Evolutionary conservation across 805 yeast genomes (phyloP).

Genomic region (Wickerhamiella lipophila): DNA sequence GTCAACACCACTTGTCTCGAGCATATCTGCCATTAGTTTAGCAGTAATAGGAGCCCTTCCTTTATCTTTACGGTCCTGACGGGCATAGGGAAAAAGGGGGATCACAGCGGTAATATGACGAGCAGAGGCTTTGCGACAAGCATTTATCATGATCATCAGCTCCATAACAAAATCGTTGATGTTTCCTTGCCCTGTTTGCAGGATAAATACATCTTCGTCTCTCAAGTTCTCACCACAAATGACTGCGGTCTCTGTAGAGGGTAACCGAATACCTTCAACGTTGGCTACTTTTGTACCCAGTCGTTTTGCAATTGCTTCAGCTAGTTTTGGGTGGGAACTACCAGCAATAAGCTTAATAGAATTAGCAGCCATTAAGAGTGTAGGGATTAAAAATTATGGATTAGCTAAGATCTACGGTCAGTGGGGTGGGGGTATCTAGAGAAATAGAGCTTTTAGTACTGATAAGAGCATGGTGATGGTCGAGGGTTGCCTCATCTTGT

Average conservation of each 20-base stretch:
- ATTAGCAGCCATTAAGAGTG: conserved; percentile 30
- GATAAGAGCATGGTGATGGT: background rate
- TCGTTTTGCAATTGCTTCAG: conserved; percentile 54
- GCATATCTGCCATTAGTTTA: conserved; percentile 80
- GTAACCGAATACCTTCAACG: conserved; percentile 44
- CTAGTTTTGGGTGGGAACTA: conserved; percentile 58
- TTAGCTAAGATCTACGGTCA: conserved; percentile 4
- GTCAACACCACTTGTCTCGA: conserved; percentile 90
- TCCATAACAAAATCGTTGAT: conserved; percentile 84
- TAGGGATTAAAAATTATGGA: background rate
- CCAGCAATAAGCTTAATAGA: conserved; percentile 49
- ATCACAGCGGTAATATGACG: conserved; percentile 88
- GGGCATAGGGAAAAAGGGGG: conserved; percentile 94
- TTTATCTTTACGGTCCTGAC: conserved; percentile 95
- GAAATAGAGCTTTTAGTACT: background rate
- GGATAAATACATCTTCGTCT: conserved; percentile 55
- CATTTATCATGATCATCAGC: conserved; percentile 77
- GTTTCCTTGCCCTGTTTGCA: conserved; percentile 74
- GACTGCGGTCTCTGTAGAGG: conserved; percentile 22
- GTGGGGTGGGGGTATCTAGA: background rate
- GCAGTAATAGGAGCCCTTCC: conserved; percentile 96
- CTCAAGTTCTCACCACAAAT: conserved; percentile 75
- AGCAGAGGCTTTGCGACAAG: conserved; percentile 91
- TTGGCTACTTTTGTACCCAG: conserved; percentile 42
- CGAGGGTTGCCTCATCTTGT: conserved; percentile 5